These are phyloP conservation scores for Thelonectria rubi DNA, from an alignment of 2,329 filamentous ascomycete genomes.

Conservation along the genomic window DNA sequence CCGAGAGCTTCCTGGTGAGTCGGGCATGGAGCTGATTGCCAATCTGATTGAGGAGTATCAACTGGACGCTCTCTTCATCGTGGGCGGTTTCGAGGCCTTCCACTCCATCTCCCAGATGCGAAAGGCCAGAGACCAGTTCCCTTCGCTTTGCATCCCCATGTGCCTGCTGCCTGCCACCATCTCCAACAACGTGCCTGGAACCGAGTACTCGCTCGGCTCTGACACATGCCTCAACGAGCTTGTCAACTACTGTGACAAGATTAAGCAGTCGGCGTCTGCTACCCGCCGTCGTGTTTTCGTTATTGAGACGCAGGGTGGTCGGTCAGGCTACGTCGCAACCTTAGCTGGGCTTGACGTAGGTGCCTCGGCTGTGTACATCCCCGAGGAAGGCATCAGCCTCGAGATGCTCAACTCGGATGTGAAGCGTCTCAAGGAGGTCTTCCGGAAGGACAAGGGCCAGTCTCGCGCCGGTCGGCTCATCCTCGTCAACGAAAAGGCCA, in stretches of 20 bases:
- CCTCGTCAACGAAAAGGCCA: slow-evolving; percentile 95
- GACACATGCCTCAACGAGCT: slow-evolving; percentile 97
- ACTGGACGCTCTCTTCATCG: slow-evolving; percentile 89
- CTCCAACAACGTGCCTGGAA: slow-evolving; percentile 97
- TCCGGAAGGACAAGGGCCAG: slow-evolving; percentile 85
- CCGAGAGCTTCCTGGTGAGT: slow-evolving; percentile 86
- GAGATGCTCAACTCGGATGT: slow-evolving; percentile 94
- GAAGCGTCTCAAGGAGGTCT: slow-evolving; percentile 85
- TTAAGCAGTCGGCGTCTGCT: slow-evolving; percentile 95
- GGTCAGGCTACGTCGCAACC: slow-evolving; percentile 92
- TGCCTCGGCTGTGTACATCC: slow-evolving; percentile 92
- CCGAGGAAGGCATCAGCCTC: slow-evolving; percentile 93
- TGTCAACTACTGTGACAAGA: slow-evolving; percentile 94
- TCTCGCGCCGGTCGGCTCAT: slow-evolving; percentile 92
- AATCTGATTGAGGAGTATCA: slow-evolving; percentile 85
- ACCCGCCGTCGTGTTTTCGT: slow-evolving; percentile 95
- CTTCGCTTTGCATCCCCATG: slow-evolving; percentile 92
- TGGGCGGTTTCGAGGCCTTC: slow-evolving; percentile 97
- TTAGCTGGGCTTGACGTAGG: slow-evolving; percentile 91
- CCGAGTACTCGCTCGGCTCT: slow-evolving; percentile 95
- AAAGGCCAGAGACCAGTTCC: slow-evolving; percentile 79
- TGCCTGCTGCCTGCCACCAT: slow-evolving; percentile 94
- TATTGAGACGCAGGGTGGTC: slow-evolving; percentile 95
- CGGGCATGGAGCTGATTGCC: slow-evolving; percentile 83
- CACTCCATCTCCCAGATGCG: slow-evolving; percentile 89